Percentiles rank a stretch among this genome's conserved stretches.
Conservation (phyloP, 352 stramenopile species). For the Phytophthora pinifolia region DNA sequence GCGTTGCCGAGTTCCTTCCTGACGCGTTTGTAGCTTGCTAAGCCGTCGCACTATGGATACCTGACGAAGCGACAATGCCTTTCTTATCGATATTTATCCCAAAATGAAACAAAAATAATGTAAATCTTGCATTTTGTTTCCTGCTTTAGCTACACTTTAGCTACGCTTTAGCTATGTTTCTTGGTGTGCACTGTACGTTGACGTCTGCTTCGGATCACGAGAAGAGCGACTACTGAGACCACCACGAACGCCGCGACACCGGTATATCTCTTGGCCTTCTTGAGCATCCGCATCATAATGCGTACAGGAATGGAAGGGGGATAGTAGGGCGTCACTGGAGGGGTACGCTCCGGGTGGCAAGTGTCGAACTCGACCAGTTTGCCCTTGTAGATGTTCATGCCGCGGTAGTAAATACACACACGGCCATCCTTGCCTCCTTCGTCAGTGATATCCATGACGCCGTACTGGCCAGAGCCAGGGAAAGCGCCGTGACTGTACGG, state of each 20-base stretch:
- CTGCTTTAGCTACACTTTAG: no score
- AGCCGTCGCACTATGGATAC: not conserved
- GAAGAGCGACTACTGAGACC: slow-evolving; percentile 16
- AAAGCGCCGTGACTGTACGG: slow-evolving; percentile 87
- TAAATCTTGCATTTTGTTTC: slow-evolving; percentile 19
- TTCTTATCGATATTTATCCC: slow-evolving; percentile 23
- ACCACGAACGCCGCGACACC: slow-evolving; percentile 15
- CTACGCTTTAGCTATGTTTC: slow-evolving; percentile 37
- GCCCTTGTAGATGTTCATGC: slow-evolving; percentile 56
- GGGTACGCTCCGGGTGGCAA: slow-evolving; percentile 69
- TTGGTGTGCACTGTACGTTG: slow-evolving; percentile 22
- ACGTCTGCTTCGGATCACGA: slow-evolving; percentile 24
- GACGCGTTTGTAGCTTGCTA: slow-evolving; percentile 17
- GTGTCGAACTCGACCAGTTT: slow-evolving; percentile 76
- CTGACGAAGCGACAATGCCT: not conserved
- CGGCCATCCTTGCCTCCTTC: slow-evolving; percentile 56
- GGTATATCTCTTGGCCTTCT: slow-evolving; percentile 53
- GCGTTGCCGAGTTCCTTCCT: slow-evolving; percentile 57
- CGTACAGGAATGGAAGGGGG: slow-evolving; percentile 62
- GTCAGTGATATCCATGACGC: slow-evolving; percentile 78
- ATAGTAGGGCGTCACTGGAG: slow-evolving; percentile 51
- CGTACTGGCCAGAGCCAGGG: slow-evolving; percentile 79
- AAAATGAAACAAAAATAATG: slow-evolving; percentile 13
- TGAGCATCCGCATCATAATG: slow-evolving; percentile 50
- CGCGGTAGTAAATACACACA: slow-evolving; percentile 72